phyloP scores from a whole-genome alignment of 2,329 filamentous ascomycete species.

The Hortaea werneckii region DNA sequence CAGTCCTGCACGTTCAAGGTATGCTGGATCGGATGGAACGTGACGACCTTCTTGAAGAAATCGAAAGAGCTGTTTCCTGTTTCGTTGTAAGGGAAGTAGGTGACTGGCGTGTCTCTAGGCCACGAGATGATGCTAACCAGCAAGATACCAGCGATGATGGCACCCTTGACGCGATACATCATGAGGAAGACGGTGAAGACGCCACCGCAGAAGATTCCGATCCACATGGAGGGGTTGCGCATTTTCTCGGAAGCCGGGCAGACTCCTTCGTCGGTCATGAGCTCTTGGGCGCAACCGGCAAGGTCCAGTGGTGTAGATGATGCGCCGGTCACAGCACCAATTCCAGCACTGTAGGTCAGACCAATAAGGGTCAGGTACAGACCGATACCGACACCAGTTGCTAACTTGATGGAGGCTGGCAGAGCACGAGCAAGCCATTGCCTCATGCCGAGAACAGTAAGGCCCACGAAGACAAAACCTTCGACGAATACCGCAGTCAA shows the following conservation, averaged over 20 bases:
- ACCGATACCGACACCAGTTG: constrained; percentile 76
- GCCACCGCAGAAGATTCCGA: constrained; percentile 79
- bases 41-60: constrained; percentile 81
- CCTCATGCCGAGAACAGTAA: constrained; percentile 70
- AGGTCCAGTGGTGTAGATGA: constrained; percentile 59
- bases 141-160: constrained; percentile 57
- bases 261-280: constrained; percentile 37
- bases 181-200: constrained; percentile 70
- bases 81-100: constrained; percentile 66
- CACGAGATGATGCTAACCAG: constrained; percentile 62
- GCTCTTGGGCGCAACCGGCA: constrained; percentile 58
- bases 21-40: constrained; percentile 66
- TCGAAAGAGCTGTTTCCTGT: constrained; percentile 63
- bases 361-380: constrained; percentile 70
- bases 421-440: constrained; percentile 83
- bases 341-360: constrained; percentile 70
- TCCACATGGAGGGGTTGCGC: constrained; percentile 75
- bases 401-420: constrained; percentile 75
- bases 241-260: constrained; percentile 62
- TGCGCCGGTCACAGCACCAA: constrained; percentile 66
- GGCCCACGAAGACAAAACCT: constrained; percentile 71
- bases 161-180: constrained; percentile 79
- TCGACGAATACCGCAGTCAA: constrained; percentile 83
- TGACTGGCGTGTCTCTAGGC: constrained; percentile 66
- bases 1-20: constrained; percentile 65